Base-by-base conservation (phyloP, 2,329 filamentous ascomycete species). In the Graphiopsis chlorocephala region DNA sequence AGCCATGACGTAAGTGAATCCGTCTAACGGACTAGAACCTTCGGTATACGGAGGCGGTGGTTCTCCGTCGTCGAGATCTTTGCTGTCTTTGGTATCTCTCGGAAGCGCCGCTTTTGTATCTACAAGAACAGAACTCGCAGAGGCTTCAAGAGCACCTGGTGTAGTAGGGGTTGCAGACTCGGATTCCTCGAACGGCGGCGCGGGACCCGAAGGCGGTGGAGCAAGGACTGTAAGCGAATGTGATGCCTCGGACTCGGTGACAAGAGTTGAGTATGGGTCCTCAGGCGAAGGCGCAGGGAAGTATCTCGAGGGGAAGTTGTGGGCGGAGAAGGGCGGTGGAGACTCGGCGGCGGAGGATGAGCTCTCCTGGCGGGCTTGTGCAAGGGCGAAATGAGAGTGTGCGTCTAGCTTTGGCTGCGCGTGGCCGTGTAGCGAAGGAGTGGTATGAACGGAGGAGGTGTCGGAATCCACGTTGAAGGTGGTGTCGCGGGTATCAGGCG, bases 1-100 rank as follows among this genome's bases (percentile, higher is more conserved):
- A 81, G 95, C 93, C 95, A 99, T 99, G 78, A 97, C 87, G 86
- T 96, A 99, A 73, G 90, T 89, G 76, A 99, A 99, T 65, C 92
- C 92, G 67, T 90, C 86, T 77, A 99, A 88, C 68, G 95, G 95
- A 82, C 92, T 97, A 67, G 88, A 90, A 73, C 94, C 93, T 86
- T 98, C 94, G 71, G 91, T 93, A 79, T 99, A 99, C 64, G 95
- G 94, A 65, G 95, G 95, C 67, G 95, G 95, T 65, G 94, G 94
- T 82, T 98, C 95, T 79, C 87, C 86, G 80, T 98, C 94, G 83
- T 89, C 86, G 65, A 85, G 75, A 65, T 82, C 86, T 77, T 95
- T 95, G 72, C 87, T 87, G 73, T 86, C 86, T 79, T 97, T 96
- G 70, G 85, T 90, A 78, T 96, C 93, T 71, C 82, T 84, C n/a